Conservation (phyloP, 1,284 basidiomycete genomes). For the Microbotryum saponariae region DNA sequence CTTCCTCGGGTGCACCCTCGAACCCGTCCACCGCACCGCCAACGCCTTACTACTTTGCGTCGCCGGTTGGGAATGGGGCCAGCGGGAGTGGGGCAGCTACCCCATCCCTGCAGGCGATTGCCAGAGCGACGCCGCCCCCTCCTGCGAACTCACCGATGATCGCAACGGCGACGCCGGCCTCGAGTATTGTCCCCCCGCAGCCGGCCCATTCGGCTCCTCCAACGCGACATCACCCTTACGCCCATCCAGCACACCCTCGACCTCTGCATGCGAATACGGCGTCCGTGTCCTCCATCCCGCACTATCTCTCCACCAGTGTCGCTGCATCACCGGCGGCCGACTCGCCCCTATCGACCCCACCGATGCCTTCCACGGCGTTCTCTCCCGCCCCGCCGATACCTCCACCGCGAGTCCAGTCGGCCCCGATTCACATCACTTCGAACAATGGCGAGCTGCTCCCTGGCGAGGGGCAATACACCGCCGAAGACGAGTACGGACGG, state of each 20-base stretch:
- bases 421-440: constrained; percentile 21
- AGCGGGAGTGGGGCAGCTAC: too few relatives aligned
- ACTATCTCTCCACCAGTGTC: constrained; percentile 16
- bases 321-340: constrained; percentile 6
- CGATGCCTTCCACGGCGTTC: constrained; percentile 1
- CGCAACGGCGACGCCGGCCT: too few relatives aligned
- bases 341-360: neutral
- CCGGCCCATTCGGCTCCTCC: neutral
- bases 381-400: neutral
- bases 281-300: constrained; percentile 5
- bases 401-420: constrained; percentile 27
- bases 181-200: neutral
- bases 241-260: constrained; percentile 16
- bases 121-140: too few relatives aligned
- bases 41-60: constrained; percentile 4
- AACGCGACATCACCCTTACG: constrained; percentile 31
- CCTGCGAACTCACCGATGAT: too few relatives aligned
- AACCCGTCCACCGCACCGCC: neutral
- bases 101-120: too few relatives aligned
- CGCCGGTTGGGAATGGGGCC: neutral
- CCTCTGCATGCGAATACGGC: neutral
- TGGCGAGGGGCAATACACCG: constrained; percentile 8
- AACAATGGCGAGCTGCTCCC: neutral
- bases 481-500: constrained; percentile 2
- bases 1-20: neutral